These are phyloP conservation scores for Dissophora globulifera DNA, from an alignment of 192 early-diverging fungal species.

Conservation along the genomic window DNA sequence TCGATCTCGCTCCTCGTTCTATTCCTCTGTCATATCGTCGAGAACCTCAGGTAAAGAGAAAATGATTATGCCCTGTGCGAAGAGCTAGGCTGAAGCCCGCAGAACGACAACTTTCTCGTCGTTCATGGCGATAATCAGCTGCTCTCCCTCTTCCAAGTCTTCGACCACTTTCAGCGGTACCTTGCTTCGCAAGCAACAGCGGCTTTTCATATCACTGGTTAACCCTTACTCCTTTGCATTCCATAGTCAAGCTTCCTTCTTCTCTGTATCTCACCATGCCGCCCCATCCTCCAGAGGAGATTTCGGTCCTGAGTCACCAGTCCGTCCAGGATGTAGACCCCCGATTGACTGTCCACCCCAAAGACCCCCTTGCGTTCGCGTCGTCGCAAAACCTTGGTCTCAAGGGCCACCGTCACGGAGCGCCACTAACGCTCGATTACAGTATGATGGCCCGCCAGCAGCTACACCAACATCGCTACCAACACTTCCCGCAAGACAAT, in stretches of 20 bases:
- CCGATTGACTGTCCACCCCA: slow-evolving; percentile 14
- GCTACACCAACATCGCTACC: background rate
- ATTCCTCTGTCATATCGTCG: too few relatives aligned
- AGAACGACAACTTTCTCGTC: too few relatives aligned
- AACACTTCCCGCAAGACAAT: background rate
- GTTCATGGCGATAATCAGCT: too few relatives aligned
- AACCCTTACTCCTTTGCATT: background rate
- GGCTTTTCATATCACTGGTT: too few relatives aligned
- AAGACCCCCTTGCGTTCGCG: slow-evolving; percentile 17
- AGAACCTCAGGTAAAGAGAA: too few relatives aligned
- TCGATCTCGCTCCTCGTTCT: too few relatives aligned
- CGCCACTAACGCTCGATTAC: background rate
- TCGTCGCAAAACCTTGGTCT: background rate
- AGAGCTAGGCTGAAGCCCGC: too few relatives aligned
- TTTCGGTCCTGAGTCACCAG: slow-evolving; percentile 21
- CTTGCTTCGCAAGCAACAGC: too few relatives aligned
- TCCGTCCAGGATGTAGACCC: slow-evolving; percentile 16
- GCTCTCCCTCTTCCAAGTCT: too few relatives aligned
- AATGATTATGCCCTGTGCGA: too few relatives aligned
- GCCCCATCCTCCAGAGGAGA: slow-evolving; percentile 32
- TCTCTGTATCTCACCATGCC: slow-evolving; percentile 23
- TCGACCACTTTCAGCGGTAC: too few relatives aligned
- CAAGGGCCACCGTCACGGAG: background rate
- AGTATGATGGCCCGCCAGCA: slow-evolving; percentile 7
- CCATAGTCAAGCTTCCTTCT: background rate